phyloP scores from a whole-genome alignment of 192 early-diverging fungal genomes.

The Pilaira anomala region DNA sequence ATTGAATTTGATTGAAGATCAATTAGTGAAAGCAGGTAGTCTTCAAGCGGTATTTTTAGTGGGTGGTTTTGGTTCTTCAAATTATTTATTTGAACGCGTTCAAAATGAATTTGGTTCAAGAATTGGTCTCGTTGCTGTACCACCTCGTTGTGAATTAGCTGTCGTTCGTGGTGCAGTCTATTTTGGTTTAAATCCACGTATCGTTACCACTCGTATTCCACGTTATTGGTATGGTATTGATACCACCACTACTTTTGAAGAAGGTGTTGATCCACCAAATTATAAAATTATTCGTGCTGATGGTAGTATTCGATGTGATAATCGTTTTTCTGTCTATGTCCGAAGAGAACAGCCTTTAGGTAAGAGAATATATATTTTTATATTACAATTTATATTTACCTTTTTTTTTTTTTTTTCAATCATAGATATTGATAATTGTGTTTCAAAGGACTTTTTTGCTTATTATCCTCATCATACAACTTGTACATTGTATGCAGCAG shows the following conservation, averaged over 20 bases:
- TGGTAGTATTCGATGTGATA: conserved; percentile 50
- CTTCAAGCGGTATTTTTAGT: conserved; percentile 51
- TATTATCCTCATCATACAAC: conserved; percentile 45
- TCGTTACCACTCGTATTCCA: conserved; percentile 45
- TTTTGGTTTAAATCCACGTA: conserved; percentile 50
- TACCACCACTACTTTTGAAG: conserved; percentile 49
- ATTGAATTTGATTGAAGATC: conserved; percentile 45
- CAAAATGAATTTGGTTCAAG: conserved; percentile 40
- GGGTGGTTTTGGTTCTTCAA: conserved; percentile 54
- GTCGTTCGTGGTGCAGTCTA: conserved; percentile 53
- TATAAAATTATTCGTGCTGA: conserved; percentile 49
- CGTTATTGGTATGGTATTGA: conserved; percentile 54
- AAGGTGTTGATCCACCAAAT: conserved; percentile 44
- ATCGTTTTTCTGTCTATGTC: conserved; percentile 52
- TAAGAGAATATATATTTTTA: neutral
- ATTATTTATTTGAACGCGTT: conserved; percentile 48
- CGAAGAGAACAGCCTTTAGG: conserved; percentile 34
- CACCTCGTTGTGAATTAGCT: conserved; percentile 50
- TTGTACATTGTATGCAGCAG: conserved; percentile 39
- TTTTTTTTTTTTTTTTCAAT: neutral
- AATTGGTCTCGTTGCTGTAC: conserved; percentile 47
- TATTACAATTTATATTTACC: neutral
- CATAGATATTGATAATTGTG: conserved; percentile 41
- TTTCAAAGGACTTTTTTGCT: conserved; percentile 41
- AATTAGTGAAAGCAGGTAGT: conserved; percentile 40